Conservation (phyloP, 1,284 basidiomycete genomes). For the Singerocomus rubriflavus region DNA sequence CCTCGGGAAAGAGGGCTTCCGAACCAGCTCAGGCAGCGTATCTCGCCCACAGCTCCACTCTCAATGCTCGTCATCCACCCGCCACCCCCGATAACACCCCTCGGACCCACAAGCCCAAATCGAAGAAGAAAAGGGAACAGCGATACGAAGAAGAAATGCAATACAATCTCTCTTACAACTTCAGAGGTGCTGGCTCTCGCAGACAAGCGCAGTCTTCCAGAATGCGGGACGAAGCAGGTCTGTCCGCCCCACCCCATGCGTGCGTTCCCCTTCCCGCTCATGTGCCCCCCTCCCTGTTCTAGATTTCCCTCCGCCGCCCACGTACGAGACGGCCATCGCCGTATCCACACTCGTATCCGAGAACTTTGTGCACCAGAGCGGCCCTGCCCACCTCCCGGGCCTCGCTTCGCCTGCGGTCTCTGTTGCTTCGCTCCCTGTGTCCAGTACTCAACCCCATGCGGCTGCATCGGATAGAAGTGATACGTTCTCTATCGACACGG, state of each 20-base stretch:
- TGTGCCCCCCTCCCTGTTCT: background rate
- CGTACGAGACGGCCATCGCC: slow-evolving; percentile 31
- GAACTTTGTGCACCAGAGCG: slow-evolving; percentile 29
- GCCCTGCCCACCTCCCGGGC: slow-evolving; percentile 23
- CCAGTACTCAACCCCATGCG: slow-evolving; percentile 5
- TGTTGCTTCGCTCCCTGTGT: slow-evolving; percentile 26
- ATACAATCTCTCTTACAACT: slow-evolving; percentile 35
- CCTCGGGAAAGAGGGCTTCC: slow-evolving; percentile 33
- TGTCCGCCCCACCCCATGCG: slow-evolving; percentile 3
- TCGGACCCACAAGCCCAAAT: slow-evolving; percentile 47
- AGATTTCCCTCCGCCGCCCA: slow-evolving; percentile 34
- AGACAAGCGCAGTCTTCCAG: slow-evolving; percentile 27
- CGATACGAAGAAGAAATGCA: slow-evolving; percentile 36
- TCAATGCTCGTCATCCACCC: slow-evolving; percentile 51
- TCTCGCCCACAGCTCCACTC: slow-evolving; percentile 53
- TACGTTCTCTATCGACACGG: slow-evolving; percentile 21
- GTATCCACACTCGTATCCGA: slow-evolving; percentile 32
- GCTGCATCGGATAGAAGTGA: slow-evolving; percentile 25
- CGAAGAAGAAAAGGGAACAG: slow-evolving; percentile 34
- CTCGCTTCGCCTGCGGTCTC: slow-evolving; percentile 26
- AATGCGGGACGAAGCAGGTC: slow-evolving; percentile 31
- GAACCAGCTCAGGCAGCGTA: slow-evolving; percentile 39
- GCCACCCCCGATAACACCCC: slow-evolving; percentile 53
- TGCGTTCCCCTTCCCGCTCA: background rate
- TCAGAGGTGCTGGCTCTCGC: slow-evolving; percentile 27